phyloP scores from a whole-genome alignment of 2,329 filamentous ascomycete species.

The Cordyceps cateniannulata region DNA sequence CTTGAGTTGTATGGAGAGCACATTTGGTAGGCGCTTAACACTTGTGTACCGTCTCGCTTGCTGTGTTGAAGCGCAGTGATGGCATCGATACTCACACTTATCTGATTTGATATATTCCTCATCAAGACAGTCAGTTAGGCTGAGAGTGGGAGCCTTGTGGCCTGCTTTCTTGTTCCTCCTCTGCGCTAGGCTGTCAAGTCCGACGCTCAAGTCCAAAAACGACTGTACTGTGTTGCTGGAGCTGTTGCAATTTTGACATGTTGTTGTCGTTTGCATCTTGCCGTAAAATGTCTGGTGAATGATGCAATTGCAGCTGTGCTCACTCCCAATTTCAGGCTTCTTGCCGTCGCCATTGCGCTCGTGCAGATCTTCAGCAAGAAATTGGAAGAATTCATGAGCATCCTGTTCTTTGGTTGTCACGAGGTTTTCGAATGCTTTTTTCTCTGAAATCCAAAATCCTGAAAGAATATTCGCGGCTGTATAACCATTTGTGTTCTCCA shows the following conservation, averaged over 20 bases:
- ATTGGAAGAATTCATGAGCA: constrained; percentile 95
- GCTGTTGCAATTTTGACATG: constrained; percentile 80
- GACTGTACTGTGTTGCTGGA: constrained; percentile 78
- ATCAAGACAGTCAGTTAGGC: constrained; percentile 68
- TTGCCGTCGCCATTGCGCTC: constrained; percentile 69
- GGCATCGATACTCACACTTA: constrained; percentile 83
- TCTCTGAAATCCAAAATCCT: constrained; percentile 82
- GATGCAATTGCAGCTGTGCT: constrained; percentile 74
- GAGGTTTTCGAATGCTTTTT: constrained; percentile 63
- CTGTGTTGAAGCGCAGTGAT: constrained; percentile 68
- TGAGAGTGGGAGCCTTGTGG: constrained; percentile 37
- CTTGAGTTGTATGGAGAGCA: constrained; percentile 89
- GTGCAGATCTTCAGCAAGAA: constrained; percentile 86
- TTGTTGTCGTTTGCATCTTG: constrained; percentile 83
- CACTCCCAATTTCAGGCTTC: constrained; percentile 50
- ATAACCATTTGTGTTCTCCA: constrained; percentile 80
- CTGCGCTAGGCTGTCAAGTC: constrained; percentile 69
- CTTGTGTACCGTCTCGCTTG: constrained; percentile 78
- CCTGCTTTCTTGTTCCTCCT: constrained; percentile 52
- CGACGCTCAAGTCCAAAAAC: constrained; percentile 84
- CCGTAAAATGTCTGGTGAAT: constrained; percentile 94
- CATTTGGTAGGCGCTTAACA: constrained; percentile 79
- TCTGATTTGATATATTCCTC: constrained; percentile 83
- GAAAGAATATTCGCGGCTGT: constrained; percentile 84
- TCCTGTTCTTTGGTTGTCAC: constrained; percentile 95